Evolutionary conservation across 768 basidiomycete genomes (phyloP), one percentile per base, ranked within the genome.

Genomic region (Kwoniella dendrophila): DNA sequence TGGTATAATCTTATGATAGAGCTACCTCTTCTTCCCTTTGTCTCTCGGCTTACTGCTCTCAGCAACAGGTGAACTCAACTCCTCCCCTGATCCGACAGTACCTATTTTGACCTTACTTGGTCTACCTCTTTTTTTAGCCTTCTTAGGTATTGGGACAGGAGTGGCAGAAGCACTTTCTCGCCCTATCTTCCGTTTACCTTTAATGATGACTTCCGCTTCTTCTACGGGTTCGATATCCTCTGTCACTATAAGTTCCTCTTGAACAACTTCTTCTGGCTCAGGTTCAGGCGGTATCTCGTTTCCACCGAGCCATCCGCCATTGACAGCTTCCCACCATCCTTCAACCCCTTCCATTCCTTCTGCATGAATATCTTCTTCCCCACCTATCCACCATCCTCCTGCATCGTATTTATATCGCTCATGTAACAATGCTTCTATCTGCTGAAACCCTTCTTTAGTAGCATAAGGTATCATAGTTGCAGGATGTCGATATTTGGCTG

Each of bases 401-500:
- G 67, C 67, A 41, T 68, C 67, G 90, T 90, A 96, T 5, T 85
- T 81, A 74, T 85, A 92, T 49, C 87, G 85, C 66, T 92, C 87
- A 3, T 80, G 79, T 38, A 92, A 73, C 3, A 92, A 64, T 33
- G 79, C 81, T 29, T 86, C 86, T 50, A 95, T 81, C 7, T 83
- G 82, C 44, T 84, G 77, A 74, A 85, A 96, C 11, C 88, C 90
- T 22, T 80, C 79, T 14, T 84, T 74, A 59, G 88, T 84, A 1
- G 90, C 88, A 77, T 86, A 97, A 0, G 91, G 92, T 5, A 89
- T 86, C 10, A 86, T 86, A 0, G 88, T 88, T 41, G 84, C 81
- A 0, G 93, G 92, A 75, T 96, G 92, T 38, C 85, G 74, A 73
- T 97, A 97, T 45, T 81, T 84, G 0, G 92, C 92, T 3, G 83